Percentiles rank a stretch among this genome's conserved stretches.
Evolutionary conservation across 192 early-diverging fungal genomes (phyloP).

Genomic region (Entrophospora sp.): DNA sequence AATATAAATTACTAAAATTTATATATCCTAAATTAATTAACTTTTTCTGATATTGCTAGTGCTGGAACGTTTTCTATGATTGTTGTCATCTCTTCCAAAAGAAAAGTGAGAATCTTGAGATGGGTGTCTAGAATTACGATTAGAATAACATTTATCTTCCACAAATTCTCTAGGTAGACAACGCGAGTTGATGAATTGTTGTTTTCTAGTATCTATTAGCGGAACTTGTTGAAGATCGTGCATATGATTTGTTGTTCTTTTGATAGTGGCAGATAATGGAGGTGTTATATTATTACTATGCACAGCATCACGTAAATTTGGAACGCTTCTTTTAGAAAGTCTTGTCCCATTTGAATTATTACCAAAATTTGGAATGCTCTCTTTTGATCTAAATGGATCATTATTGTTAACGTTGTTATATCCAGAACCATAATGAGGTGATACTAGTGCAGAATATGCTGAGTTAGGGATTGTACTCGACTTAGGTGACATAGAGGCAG

Average conservation of each 20-base stretch:
- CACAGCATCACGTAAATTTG: slow-evolving; percentile 16
- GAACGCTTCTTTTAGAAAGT: slow-evolving; percentile 10
- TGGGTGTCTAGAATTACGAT: background rate
- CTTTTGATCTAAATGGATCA: background rate
- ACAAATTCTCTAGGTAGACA: background rate
- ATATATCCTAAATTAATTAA: too few species aligned
- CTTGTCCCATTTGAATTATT: background rate
- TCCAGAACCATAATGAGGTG: too few species aligned
- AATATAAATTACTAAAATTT: too few species aligned
- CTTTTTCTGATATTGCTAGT: too few species aligned
- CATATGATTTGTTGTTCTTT: slow-evolving; percentile 1
- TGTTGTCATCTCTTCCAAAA: background rate
- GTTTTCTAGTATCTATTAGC: background rate
- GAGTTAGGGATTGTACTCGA: background rate
- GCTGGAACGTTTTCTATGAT: too few species aligned
- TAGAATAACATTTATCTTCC: background rate
- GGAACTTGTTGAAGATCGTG: background rate
- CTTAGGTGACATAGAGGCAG: slow-evolving; percentile 4
- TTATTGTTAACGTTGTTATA: slow-evolving; percentile 14
- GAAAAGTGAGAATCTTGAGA: slow-evolving; percentile 9
- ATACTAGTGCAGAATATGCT: background rate
- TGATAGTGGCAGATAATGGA: slow-evolving; percentile 5
- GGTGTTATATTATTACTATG: background rate
- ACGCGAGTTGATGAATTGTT: background rate
- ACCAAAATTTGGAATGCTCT: slow-evolving; percentile 15